Conservation (phyloP, 2,329 filamentous ascomycete genomes). For the Aspergillus sp. region DNA sequence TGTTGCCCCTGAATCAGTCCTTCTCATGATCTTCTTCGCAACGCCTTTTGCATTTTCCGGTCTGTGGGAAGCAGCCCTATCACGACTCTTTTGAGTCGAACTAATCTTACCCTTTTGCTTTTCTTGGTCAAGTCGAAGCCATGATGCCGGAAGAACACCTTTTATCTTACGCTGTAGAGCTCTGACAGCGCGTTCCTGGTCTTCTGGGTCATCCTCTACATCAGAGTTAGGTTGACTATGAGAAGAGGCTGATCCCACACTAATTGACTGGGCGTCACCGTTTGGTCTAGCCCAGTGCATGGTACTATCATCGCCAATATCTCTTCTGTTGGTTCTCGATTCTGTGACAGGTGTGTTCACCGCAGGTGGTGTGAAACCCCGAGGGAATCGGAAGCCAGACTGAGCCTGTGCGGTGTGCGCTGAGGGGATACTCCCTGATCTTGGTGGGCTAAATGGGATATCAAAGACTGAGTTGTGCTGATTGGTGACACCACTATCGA, state of each 20-base stretch:
- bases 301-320: conserved; percentile 9
- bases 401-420: conserved; percentile 11
- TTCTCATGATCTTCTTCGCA: conserved; percentile 26
- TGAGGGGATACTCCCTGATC: conserved; percentile 29
- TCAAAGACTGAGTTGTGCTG: conserved; percentile 21
- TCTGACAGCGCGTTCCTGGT: conserved; percentile 24
- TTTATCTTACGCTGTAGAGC: conserved; percentile 36
- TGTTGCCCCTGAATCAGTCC: conserved; percentile 8
- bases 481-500: conserved; percentile 16
- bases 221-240: conserved; percentile 10
- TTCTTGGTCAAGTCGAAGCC: conserved; percentile 37
- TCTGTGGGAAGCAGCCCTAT: conserved; percentile 12
- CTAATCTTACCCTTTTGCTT: conserved; percentile 20
- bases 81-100: conserved; percentile 13
- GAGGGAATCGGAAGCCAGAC: conserved; percentile 32
- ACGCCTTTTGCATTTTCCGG: conserved; percentile 27
- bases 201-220: conserved; percentile 6
- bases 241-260: conserved; percentile 15
- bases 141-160: conserved; percentile 46
- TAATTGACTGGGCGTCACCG: conserved; percentile 9
- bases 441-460: conserved; percentile 35
- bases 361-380: conserved; percentile 24
- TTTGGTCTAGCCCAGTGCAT: conserved; percentile 10
- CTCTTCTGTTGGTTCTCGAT: conserved; percentile 12
- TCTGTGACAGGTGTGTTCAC: conserved; percentile 20